Base-by-base conservation (phyloP, 495 filamentous ascomycete species). In the Sabuloglossum arenarium region DNA sequence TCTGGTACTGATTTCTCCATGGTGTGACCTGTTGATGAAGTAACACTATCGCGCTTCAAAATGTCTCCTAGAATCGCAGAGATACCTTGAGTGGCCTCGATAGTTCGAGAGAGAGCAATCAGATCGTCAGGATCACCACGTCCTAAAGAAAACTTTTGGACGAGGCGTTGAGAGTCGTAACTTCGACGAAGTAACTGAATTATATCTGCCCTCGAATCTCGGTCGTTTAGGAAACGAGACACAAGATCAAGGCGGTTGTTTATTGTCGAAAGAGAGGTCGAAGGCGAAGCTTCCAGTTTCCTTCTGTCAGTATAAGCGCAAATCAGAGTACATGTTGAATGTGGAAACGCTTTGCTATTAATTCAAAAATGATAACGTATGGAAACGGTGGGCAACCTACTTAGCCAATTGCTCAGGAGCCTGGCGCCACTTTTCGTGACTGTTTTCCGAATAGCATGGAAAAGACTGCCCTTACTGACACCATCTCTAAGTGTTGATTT, bases 101-200 rank as follows among this genome's bases (percentile, higher is more conserved):
- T 84, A 0, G 91, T 93, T 54, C 76, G 79, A 3, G 85, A 85
- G 12, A 99, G 73, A 23, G 77, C 80, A 19, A 97, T 71, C 25
- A 99, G 71, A 63, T 97, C 91, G 66, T 96, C 90, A n/a, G 90
- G 73, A 60, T 95, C 86, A n/a, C 90, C 91, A 52, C 85, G 77
- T 16, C 88, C 88, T 9, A 96, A 72, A 1, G 90, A 82, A 61
- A 99, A 95, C 59, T 88, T 94, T 63, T 96, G 90, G 0, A 95
- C 79, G 34, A 97, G 74, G 6, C 93, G 83, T 58, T 93, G 82
- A 6, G 86, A 84, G 64, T 99, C 91, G 58, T 87, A 81, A 59
- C 79, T 88, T 32, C 77, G 75, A 60, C 81, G 79, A 6, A 97
- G 71, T n/a, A 89, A 68, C 23, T 73, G 62, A 0, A 75, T 68